Evolutionary conservation across 768 basidiomycete species (phyloP).

Genomic region (Tricholoma terreum): DNA sequence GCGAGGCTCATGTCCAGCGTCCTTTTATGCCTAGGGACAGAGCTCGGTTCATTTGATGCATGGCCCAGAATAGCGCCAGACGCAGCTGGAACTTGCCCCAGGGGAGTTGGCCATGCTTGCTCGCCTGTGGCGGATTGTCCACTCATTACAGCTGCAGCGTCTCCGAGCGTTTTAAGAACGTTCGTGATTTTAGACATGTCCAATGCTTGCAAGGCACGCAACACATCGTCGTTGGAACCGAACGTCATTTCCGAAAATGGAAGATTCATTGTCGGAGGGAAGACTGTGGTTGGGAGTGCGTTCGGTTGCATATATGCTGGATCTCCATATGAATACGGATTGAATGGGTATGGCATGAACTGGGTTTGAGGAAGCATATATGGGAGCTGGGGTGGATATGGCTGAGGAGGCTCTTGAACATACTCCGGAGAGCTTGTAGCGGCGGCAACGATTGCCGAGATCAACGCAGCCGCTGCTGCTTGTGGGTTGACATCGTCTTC

Average conservation of each 20-base stretch:
- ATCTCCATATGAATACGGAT: conserved; percentile 29
- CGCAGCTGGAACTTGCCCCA: conserved; percentile 40
- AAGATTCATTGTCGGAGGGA: conserved; percentile 20
- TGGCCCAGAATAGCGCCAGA: conserved; percentile 43
- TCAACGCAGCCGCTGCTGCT: conserved; percentile 53
- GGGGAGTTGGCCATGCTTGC: conserved; percentile 27
- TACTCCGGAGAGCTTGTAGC: conserved; percentile 48
- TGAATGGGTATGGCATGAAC: conserved; percentile 29
- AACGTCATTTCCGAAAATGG: conserved; percentile 38
- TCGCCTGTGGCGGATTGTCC: conserved; percentile 26
- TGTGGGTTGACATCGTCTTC: conserved; percentile 33
- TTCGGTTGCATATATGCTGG: conserved; percentile 18
- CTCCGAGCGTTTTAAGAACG: conserved; percentile 63
- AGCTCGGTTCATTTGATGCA: conserved; percentile 26
- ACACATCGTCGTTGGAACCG: conserved; percentile 68
- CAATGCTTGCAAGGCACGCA: conserved; percentile 69
- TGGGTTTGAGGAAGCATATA: conserved; percentile 29
- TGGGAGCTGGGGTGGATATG: conserved; percentile 23
- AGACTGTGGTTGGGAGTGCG: conserved; percentile 17
- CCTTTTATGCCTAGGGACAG: conserved; percentile 30
- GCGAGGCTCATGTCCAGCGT: conserved; percentile 42
- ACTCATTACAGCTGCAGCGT: conserved; percentile 47
- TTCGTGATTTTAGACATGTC: conserved; percentile 69
- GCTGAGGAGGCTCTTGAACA: conserved; percentile 8
- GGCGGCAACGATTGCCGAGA: conserved; percentile 65